Evolutionary conservation across 2,329 filamentous ascomycete genomes (phyloP), one percentile per base, ranked within the genome.

Genomic region (Penicillium janthinellum): DNA sequence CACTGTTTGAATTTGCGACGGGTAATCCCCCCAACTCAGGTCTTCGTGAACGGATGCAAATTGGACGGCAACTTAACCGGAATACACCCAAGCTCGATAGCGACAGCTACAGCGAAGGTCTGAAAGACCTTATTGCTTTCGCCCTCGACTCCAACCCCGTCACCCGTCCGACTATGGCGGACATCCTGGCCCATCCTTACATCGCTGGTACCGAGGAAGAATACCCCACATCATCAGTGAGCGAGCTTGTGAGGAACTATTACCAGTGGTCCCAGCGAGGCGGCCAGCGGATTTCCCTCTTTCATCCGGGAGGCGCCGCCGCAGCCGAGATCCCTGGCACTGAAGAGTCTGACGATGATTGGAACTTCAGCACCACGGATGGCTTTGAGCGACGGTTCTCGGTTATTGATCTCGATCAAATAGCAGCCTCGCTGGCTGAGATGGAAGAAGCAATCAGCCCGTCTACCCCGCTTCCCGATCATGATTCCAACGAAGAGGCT

Each of bases 331-430:
- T 82, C 34, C 79, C 82, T 31, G 79, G 77, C 38, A 66, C 69
- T 12, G 75, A 78, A 28, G 77, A 81, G 4, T 69, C 75, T 0
- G 77, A 81, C 3, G 82, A 85, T 42, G 84, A 86, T 62, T 88
- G 86, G 86, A 87, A 86, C 58, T 88, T 88, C 69, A 88, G 85
- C 65, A 86, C 84, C 5, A 87, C 85, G 2, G 84, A 85, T 63
- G 82, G 84, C 14, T 88, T 88, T 64, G 83, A 88, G 62, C 76
- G 79, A 57, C 70, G 80, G 37, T 80, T 81, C 51, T 82, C 81
- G 2, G 75, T 81, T 44, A 76, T 82, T 49, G 74, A 79, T 61
- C 63, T 79, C 8, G 75, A 81, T 62, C 74, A 81, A 59, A 72
- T 82, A 39, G 73, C 75, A 14, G 80, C 82, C 53, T 81, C 80